Conservation (phyloP, 306 rosid genomes). For the Prunus campanulata region DNA sequence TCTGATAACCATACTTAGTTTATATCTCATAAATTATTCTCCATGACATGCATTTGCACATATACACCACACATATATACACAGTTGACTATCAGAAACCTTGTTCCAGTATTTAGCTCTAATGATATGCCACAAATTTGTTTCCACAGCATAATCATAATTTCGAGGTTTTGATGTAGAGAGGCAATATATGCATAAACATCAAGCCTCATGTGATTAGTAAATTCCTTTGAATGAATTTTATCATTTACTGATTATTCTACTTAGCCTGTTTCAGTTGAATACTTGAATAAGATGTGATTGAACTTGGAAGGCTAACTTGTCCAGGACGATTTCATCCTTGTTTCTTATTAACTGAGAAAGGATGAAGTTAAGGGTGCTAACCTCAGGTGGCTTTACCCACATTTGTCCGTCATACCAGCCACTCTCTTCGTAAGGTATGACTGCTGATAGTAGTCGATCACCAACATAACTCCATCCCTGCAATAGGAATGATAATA, state of each 20-base stretch:
- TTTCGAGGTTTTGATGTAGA: neutral
- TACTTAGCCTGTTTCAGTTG: neutral
- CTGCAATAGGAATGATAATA: conserved; percentile 34
- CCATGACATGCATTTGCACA: neutral
- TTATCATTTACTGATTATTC: neutral
- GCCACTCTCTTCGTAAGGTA: conserved; percentile 97
- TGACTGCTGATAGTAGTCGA: conserved; percentile 90
- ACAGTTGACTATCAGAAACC: neutral
- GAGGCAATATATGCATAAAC: neutral
- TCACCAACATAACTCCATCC: conserved; percentile 99
- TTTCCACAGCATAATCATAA: neutral
- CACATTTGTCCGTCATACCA: conserved; percentile 99
- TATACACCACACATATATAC: neutral
- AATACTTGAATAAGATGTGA: neutral
- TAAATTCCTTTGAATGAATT: neutral
- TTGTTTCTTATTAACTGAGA: conserved; percentile 9
- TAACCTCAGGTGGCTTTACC: conserved; percentile 98
- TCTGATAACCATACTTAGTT: neutral
- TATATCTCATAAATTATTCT: neutral
- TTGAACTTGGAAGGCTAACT: neutral
- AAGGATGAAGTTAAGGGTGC: conserved; percentile 20
- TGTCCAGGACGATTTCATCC: neutral
- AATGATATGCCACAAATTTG: neutral
- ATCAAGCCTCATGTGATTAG: neutral
- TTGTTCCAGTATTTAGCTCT: neutral